Percentiles rank a stretch among this genome's conserved stretches.
Conservation (phyloP, 192 early-diverging fungal genomes). For the Martensiomyces pterosporus region DNA sequence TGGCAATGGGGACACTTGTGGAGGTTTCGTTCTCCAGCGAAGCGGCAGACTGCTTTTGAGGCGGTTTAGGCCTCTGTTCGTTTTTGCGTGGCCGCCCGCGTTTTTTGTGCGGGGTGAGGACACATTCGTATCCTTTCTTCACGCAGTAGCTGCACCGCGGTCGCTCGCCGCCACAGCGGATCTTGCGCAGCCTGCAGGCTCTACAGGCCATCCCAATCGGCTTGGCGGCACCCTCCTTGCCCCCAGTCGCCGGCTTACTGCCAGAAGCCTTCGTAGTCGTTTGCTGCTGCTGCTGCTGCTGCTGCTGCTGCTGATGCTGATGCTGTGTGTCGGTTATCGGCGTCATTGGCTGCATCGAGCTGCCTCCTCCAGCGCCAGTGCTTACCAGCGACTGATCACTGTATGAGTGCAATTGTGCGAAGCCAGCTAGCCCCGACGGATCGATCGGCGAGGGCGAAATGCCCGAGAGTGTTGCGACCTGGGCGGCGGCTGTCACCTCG, state of each 20-base stretch:
- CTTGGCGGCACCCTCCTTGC: neutral
- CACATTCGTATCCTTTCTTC: constrained; percentile 43
- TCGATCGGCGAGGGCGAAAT: too few relatives aligned
- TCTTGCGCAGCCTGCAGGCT: constrained; percentile 47
- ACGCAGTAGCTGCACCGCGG: constrained; percentile 50
- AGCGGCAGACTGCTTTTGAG: neutral
- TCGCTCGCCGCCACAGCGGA: constrained; percentile 47
- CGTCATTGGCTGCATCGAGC: too few relatives aligned
- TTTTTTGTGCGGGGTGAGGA: constrained; percentile 48
- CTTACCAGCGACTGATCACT: too few relatives aligned
- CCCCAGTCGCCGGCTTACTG: too few relatives aligned
- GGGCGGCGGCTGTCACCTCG: constrained; percentile 5
- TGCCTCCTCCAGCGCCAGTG: too few relatives aligned
- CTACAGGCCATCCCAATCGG: constrained; percentile 50
- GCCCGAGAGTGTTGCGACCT: too few relatives aligned
- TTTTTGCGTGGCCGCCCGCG: constrained; percentile 41
- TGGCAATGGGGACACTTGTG: neutral
- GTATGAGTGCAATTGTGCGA: too few relatives aligned
- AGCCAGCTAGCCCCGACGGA: too few relatives aligned
- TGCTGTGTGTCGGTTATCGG: too few relatives aligned
- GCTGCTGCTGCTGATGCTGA: constrained; percentile 5
- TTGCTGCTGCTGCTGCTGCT: constrained; percentile 1
- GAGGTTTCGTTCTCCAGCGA: too few relatives aligned
- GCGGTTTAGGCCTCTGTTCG: constrained; percentile 3
- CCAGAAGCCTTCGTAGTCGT: too few relatives aligned